Conservation (phyloP, 768 basidiomycete species). For the Lactifluus hygrophoroides region DNA sequence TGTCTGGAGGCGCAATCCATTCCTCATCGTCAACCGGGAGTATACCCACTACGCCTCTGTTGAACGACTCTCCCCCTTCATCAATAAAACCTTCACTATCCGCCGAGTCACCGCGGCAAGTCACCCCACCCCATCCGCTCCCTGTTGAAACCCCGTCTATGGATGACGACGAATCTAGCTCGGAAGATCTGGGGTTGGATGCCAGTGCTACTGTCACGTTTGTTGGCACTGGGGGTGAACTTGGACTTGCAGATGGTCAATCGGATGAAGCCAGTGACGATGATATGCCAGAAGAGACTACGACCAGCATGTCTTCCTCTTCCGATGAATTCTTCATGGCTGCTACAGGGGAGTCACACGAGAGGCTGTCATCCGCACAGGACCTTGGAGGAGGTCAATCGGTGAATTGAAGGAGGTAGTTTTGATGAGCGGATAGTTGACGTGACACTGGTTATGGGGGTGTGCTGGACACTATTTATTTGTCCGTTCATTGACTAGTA, state of each 20-base stretch:
- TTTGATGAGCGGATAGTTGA: constrained; percentile 12
- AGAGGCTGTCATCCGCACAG: constrained; percentile 25
- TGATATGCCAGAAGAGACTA: background rate
- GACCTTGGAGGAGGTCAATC: constrained; percentile 46
- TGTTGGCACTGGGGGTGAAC: background rate
- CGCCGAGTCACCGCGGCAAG: background rate
- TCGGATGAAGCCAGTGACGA: background rate
- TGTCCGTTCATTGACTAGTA: constrained; percentile 16
- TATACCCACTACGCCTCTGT: constrained; percentile 10
- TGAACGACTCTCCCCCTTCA: constrained; percentile 36
- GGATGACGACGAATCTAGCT: background rate
- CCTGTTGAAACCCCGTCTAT: background rate
- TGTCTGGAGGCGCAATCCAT: constrained; percentile 16
- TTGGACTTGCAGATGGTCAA: background rate
- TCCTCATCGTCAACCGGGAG: constrained; percentile 10
- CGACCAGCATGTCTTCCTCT: background rate
- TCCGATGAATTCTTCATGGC: background rate
- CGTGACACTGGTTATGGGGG: constrained; percentile 7
- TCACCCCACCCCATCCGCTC: background rate
- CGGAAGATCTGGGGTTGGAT: background rate
- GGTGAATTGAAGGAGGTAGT: constrained; percentile 37
- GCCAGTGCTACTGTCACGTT: constrained; percentile 4
- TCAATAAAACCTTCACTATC: constrained; percentile 31
- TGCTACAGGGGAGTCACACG: background rate
- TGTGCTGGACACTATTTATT: constrained; percentile 20